A percentile compares a stretch with the other conserved stretches of the same genome.
phyloP scores from a whole-genome alignment of 768 basidiomycete species.

The Rhodotorula diobovata region DNA sequence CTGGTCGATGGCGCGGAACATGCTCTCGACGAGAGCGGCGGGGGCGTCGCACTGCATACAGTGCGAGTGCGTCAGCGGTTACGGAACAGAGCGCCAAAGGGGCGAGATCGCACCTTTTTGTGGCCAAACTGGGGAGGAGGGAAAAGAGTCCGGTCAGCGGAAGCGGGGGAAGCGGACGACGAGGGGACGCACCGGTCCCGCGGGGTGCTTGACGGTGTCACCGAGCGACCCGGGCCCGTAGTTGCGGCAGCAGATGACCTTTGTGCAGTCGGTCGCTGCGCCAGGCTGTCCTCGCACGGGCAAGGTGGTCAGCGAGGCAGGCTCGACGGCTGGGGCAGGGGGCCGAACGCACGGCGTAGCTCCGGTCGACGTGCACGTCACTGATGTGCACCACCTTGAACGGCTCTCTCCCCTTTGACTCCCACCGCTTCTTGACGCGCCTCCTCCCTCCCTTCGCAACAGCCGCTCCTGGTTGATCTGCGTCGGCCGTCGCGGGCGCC shows the following conservation, averaged over 20 bases:
- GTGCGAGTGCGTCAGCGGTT: no score
- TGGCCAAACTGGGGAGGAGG: slow-evolving; percentile 25
- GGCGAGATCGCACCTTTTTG: slow-evolving; percentile 7
- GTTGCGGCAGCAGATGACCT: slow-evolving; percentile 61
- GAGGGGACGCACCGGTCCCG: slow-evolving; percentile 46
- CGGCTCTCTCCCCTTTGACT: slow-evolving; percentile 42
- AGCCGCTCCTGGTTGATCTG: slow-evolving; percentile 45
- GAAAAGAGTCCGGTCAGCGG: not conserved
- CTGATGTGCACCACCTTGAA: slow-evolving; percentile 62
- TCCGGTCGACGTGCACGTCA: slow-evolving; percentile 61
- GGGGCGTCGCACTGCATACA: slow-evolving; percentile 55
- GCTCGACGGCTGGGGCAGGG: not conserved
- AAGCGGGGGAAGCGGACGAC: not conserved
- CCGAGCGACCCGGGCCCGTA: slow-evolving; percentile 48
- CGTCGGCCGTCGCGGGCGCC: slow-evolving; percentile 45
- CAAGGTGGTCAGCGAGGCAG: no score
- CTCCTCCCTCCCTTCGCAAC: slow-evolving; percentile 44
- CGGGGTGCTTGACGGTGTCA: slow-evolving; percentile 50
- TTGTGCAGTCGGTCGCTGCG: slow-evolving; percentile 59
- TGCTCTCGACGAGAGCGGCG: slow-evolving; percentile 53
- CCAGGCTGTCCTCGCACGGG: slow-evolving; percentile 51
- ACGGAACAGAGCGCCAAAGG: no score
- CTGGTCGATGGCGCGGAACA: slow-evolving; percentile 53
- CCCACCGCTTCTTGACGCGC: slow-evolving; percentile 2
- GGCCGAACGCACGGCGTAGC: slow-evolving; percentile 52